Evolutionary conservation across 202 grass and related monocot species (phyloP).

Genomic region (Carex arenaria): DNA sequence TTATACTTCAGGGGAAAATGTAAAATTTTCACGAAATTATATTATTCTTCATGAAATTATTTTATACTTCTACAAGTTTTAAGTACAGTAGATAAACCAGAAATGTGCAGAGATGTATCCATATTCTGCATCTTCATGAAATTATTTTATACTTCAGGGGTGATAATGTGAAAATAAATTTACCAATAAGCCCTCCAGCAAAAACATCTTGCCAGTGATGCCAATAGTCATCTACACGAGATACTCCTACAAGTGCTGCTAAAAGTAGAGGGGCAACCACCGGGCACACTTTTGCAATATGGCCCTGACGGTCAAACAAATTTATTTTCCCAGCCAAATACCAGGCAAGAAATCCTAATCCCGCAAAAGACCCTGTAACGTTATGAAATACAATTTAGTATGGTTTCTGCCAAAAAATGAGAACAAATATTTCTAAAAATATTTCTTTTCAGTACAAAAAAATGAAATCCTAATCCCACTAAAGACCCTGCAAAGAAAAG

Average conservation of each 20-base stretch:
- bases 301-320: constrained; percentile 69
- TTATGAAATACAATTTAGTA: no score
- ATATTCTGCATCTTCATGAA: background rate
- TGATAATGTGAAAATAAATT: background rate
- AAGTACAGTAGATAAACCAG: no score
- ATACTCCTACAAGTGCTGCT: constrained; percentile 73
- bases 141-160: background rate
- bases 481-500: background rate
- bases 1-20: background rate
- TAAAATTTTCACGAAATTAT: background rate
- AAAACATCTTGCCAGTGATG: constrained; percentile 99
- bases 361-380: constrained; percentile 36
- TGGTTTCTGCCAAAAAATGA: no score
- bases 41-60: no score
- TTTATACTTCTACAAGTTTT: no score
- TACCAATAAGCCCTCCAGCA: constrained; percentile 62
- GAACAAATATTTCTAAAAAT: no score
- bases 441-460: no score
- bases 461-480: background rate
- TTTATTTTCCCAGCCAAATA: constrained; percentile 77
- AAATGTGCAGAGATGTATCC: no score
- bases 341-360: constrained; percentile 84
- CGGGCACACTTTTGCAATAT: constrained; percentile 72
- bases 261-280: constrained; percentile 63
- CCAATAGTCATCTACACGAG: constrained; percentile 91